Evolutionary conservation across 345 rosid genomes (phyloP), one percentile per base, ranked within the genome.

Genomic region (Lepidium aucheri): DNA sequence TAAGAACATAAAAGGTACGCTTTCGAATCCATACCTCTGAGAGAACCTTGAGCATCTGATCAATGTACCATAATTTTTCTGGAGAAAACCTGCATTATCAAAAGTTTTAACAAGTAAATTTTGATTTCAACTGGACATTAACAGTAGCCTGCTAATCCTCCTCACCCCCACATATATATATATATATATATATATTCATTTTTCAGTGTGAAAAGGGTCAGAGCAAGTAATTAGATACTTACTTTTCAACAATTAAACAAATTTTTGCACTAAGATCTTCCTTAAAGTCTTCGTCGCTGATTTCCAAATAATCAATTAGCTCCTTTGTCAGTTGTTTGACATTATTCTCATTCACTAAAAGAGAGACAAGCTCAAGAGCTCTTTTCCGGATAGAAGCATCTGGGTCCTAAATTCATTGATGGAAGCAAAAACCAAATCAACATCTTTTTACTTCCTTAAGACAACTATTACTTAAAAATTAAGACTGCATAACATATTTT

Each of bases 31-130:
- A 72, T 89, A 91, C 99, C 99, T 95, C 90, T 9, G 90, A 80
- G 41, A 95, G 94, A 83, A 91, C 99, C 90, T 85, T 94, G 78
- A 94, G 89, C 99, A 95, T 95, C 86, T 91, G 97, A 82, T 91
- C 95, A 67, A 91, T 87, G 80, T 95, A 88, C 99, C 99, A 94
- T 33, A 84, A 79, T 78, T 94, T 94, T 73, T 94, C 97, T 2
- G 90, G 89, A 65, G 99, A 87, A 85, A 86, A 94, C 95, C 99
- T 94, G 68, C 70, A 76, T 56, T 33, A 75, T 52, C 66, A 73
- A 59, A 83, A 36, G 32, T 43, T 52, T 74, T 60, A 74, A 60
- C 35, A 46, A 68, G 73, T 55, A 58, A 58, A 34, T 49, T 33
- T 41, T 51, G 42, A 51, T 34, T 24, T n/a, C 26, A 74, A 18